A percentile compares a stretch with the other conserved stretches of the same genome.
Evolutionary conservation across 2,329 filamentous ascomycete species (phyloP).

Genomic region (Fusarium luffae): DNA sequence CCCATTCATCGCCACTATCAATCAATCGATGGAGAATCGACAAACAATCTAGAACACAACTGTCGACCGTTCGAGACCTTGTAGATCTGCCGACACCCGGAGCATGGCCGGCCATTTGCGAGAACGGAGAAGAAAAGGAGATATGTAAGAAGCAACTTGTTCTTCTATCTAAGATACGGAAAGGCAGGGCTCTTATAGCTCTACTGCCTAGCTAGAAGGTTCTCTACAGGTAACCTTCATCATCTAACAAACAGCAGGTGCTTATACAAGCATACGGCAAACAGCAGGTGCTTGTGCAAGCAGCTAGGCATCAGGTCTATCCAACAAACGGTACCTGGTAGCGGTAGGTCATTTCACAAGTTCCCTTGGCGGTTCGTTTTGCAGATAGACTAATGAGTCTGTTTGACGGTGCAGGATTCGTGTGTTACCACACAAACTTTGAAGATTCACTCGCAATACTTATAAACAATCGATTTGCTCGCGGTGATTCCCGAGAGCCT

Average conservation of each 20-base stretch:
- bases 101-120: constrained; percentile 6
- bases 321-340: neutral
- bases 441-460: neutral
- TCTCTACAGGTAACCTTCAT: too few relatives aligned
- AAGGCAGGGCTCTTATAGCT: too few relatives aligned
- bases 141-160: too few relatives aligned
- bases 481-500: neutral
- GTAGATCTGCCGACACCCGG: neutral
- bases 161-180: too few relatives aligned
- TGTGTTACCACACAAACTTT: neutral
- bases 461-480: neutral
- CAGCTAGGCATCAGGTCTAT: too few relatives aligned
- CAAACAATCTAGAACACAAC: constrained; percentile 2
- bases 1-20: constrained; percentile 1
- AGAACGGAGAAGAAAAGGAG: neutral
- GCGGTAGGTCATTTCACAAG: neutral
- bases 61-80: constrained; percentile 8
- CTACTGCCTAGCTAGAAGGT: too few relatives aligned
- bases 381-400: neutral
- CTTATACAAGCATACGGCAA: too few relatives aligned
- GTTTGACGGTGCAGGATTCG: neutral
- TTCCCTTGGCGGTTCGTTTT: neutral
- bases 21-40: neutral
- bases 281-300: too few relatives aligned
- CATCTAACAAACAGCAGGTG: too few relatives aligned